phyloP scores from a whole-genome alignment of 2,329 filamentous ascomycete species.

The Ploettnerulaceae sp. region DNA sequence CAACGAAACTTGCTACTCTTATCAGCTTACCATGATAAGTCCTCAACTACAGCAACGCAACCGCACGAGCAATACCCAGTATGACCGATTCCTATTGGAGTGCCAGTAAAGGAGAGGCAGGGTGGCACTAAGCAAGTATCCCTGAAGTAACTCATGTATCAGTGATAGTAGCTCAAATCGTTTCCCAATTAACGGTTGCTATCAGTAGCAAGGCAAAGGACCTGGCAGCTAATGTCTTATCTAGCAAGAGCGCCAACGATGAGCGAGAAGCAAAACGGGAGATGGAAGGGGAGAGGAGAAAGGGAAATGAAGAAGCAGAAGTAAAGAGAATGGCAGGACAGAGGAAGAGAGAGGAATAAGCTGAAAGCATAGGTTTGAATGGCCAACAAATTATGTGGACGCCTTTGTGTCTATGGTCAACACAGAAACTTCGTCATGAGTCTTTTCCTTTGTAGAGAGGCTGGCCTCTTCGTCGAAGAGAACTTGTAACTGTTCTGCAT shows the following conservation, averaged over 20 bases:
- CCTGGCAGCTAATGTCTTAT: conserved; percentile 20
- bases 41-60: too few species aligned
- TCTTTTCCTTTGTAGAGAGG: conserved; percentile 17
- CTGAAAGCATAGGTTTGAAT: neutral
- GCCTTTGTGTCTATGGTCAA: conserved; percentile 9
- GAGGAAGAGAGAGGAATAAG: conserved; percentile 18
- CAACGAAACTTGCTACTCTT: too few species aligned
- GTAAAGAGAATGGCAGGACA: conserved; percentile 17
- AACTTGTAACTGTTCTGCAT: too few species aligned
- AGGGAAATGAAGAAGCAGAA: conserved; percentile 14
- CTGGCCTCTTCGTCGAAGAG: too few species aligned
- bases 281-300: conserved; percentile 18
- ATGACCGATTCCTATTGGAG: conserved; percentile 8
- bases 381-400: conserved; percentile 8
- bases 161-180: conserved; percentile 12
- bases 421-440: conserved; percentile 17
- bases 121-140: conserved; percentile 15
- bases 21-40: too few species aligned
- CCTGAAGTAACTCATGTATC: conserved; percentile 14
- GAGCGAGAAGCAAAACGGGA: conserved; percentile 8
- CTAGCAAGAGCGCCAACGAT: conserved; percentile 18
- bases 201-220: conserved; percentile 19
- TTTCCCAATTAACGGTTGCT: conserved; percentile 18
- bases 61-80: neutral
- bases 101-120: conserved; percentile 19